These are phyloP conservation scores for Penicillium turbatum DNA, from an alignment of 495 filamentous ascomycete genomes.

Conservation along the genomic window DNA sequence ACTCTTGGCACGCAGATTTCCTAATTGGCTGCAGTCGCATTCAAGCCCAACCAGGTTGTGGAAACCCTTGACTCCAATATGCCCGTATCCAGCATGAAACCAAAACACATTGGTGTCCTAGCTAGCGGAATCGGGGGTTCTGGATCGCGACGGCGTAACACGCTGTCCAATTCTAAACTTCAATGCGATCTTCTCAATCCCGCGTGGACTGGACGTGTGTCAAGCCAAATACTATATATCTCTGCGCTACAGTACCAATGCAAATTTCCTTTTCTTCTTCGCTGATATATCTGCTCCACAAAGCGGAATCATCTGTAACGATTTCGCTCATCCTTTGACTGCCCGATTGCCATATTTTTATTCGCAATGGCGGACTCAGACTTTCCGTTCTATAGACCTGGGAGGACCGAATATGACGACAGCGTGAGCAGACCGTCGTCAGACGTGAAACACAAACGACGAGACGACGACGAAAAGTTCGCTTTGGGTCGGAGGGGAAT, in stretches of 20 bases:
- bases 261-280: neutral
- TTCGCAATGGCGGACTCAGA: conserved; percentile 6
- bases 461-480: conserved; percentile 16
- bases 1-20: conserved; percentile 6
- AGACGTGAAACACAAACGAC: neutral
- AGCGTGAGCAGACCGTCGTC: conserved; percentile 10
- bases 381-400: conserved; percentile 8
- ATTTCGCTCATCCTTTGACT: neutral
- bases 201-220: conserved; percentile 2
- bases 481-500: conserved; percentile 22
- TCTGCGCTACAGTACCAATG: neutral
- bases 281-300: neutral
- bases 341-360: neutral
- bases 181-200: neutral
- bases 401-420: conserved; percentile 1
- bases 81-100: neutral
- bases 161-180: conserved; percentile 7
- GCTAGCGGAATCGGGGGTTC: neutral
- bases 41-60: neutral
- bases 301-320: too few species aligned
- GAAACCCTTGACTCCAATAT: neutral
- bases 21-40: neutral
- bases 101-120: neutral
- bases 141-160: neutral
- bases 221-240: neutral